A percentile compares a stretch with the other conserved stretches of the same genome.
Evolutionary conservation across 305 asterid genomes (phyloP).

Genomic region (Euphrasia arctica): DNA sequence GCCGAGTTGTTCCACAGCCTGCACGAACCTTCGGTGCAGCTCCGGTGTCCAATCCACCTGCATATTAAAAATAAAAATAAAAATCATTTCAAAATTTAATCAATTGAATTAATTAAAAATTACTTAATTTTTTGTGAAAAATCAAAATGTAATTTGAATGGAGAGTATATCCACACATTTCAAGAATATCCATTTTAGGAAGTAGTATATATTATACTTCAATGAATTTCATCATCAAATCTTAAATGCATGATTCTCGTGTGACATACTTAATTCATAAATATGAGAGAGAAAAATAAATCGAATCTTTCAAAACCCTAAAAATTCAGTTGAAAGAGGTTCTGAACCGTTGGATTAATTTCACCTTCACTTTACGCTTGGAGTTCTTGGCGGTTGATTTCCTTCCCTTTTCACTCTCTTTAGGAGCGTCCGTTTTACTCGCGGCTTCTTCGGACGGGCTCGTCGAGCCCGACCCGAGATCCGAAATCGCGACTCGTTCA

Average conservation of each 20-base stretch:
- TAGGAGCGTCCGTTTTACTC: constrained; percentile 31
- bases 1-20: constrained; percentile 92
- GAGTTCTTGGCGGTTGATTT: constrained; percentile 54
- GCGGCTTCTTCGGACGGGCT: constrained; percentile 14
- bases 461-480: constrained; percentile 36
- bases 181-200: constrained; percentile 9
- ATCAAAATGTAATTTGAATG: too few relatives aligned
- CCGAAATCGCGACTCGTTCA: constrained; percentile 26
- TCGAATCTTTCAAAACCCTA: constrained; percentile 14
- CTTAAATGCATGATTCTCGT: constrained; percentile 23
- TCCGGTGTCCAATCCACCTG: constrained; percentile 99
- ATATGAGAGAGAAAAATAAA: constrained; percentile 21
- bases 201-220: not conserved
- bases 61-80: too few relatives aligned
- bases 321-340: not conserved
- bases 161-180: constrained; percentile 29
- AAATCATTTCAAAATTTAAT: too few relatives aligned
- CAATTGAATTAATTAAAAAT: too few relatives aligned
- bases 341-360: too few relatives aligned
- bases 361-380: constrained; percentile 86
- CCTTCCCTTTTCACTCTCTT: constrained; percentile 42
- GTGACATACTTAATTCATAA: constrained; percentile 25
- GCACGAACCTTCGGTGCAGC: constrained; percentile 81
- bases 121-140: too few relatives aligned
- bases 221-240: not conserved